Evolutionary conservation across 305 asterid species (phyloP).

Genomic region (Fraxinus sp.): DNA sequence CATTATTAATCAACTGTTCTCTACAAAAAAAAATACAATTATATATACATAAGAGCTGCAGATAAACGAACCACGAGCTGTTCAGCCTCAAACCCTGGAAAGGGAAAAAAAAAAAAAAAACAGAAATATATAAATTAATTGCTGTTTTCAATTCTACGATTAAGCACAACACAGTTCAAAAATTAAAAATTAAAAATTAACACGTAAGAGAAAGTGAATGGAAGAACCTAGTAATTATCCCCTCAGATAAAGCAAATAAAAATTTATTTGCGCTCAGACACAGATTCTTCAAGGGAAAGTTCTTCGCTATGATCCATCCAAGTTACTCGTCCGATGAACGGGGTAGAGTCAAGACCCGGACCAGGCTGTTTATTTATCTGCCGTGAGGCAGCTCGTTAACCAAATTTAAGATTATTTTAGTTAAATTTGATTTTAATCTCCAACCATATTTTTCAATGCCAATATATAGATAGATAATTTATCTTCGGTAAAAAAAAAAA

Average conservation of each 20-base stretch:
- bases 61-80: conserved; percentile 56
- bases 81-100: conserved; percentile 60
- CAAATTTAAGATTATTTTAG: background rate
- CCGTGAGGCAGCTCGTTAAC: background rate
- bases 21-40: conserved; percentile 35
- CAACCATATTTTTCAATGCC: background rate
- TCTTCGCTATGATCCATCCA: background rate
- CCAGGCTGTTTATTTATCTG: background rate
- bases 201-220: background rate
- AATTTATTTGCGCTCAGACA: background rate
- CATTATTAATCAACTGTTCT: conserved; percentile 24
- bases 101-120: background rate
- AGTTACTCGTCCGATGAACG: background rate
- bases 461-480: background rate
- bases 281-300: background rate
- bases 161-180: background rate
- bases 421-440: background rate
- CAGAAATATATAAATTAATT: background rate
- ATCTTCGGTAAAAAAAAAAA: background rate
- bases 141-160: background rate
- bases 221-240: background rate
- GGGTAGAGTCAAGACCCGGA: background rate
- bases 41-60: conserved; percentile 51
- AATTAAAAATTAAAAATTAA: background rate
- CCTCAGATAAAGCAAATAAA: background rate